Evolutionary conservation across 306 rosid genomes (phyloP), one percentile per base, ranked within the genome.

Genomic region (Quercus berberidifolia): DNA sequence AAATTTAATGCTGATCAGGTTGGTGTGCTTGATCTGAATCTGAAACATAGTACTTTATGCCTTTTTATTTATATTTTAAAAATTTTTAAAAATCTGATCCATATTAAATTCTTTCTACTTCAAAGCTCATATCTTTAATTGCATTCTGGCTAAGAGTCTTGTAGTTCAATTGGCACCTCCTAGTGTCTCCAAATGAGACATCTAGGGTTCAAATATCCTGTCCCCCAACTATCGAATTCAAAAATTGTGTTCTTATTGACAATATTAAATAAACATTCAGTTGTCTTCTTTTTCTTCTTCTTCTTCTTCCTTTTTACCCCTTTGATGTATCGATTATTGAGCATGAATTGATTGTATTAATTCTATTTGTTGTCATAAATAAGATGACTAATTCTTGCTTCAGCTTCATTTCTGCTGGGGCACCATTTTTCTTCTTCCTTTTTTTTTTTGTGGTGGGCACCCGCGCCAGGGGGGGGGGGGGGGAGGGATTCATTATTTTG

Each of bases 1-100:
- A 90, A 93, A 80, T 85, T 90, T 77, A 88, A 74, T 65, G 92
- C 86, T 30, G 93, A 93, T 30, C 91, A 93, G 99, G 98, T 95
- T 46, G 74, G 90, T 75, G 8, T 75, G 19, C 72, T 71, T 78
- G 55, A 56, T 82, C 28, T 35, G 43, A 74, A 65, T 43, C 38
- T 59, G 9, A 5, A 75, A 46, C 46, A 46, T 41, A n/a, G 20
- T 25, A n/a, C 25, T 65, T 15, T 21, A 8, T 9, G 15, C 52
- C 54, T 4, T 23, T 7, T 68, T 49, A 49, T 35, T 35, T 33
- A 33, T 41, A 41, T 41, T 41, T 41, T 38, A 38, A 41, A 2
- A 0, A 0, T 41, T 41, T 41, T 8, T 0, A 0, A 8, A 7
- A 41, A 41, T 35, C 18, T 4, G 4, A 68, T 19, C 52, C 54